Evolutionary conservation across 2,329 filamentous ascomycete species (phyloP).

Genomic region (Colletotrichum tamarilloi): DNA sequence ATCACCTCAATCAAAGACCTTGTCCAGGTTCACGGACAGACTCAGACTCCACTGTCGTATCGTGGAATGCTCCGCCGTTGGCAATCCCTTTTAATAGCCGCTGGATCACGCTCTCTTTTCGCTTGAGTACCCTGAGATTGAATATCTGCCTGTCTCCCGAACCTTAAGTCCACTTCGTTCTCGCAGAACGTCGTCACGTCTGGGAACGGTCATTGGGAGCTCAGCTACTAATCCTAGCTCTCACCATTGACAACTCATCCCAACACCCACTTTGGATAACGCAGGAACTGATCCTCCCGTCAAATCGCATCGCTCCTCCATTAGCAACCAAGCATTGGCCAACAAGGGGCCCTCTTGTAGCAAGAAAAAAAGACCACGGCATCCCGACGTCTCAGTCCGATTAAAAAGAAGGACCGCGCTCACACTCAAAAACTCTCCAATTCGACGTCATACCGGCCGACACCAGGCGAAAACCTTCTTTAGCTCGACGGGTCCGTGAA

Average conservation of each 20-base stretch:
- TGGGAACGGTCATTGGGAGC: not conserved
- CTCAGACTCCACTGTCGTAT: not conserved
- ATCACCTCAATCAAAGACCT: not conserved
- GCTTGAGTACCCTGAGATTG: constrained; percentile 2
- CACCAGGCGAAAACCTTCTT: constrained; percentile 25
- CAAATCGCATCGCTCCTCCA: constrained; percentile 15
- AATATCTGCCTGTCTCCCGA: not conserved
- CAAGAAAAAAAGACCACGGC: constrained; percentile 6
- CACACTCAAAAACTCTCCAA: not conserved
- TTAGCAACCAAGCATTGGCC: constrained; percentile 20
- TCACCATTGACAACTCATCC: constrained; percentile 13
- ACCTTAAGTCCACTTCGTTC: not conserved
- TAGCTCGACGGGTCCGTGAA: constrained; percentile 28
- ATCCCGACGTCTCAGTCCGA: constrained; percentile 8
- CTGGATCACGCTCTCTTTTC: not conserved
- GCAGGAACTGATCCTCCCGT: not conserved
- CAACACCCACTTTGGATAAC: not conserved
- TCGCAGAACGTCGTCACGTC: not conserved
- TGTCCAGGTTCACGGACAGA: not conserved
- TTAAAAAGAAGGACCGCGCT: constrained; percentile 9
- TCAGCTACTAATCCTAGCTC: constrained; percentile 14
- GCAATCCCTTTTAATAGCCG: not conserved
- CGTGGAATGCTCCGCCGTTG: not conserved
- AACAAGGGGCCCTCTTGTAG: not conserved
- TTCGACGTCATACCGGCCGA: constrained; percentile 30